Evolutionary conservation across 106 monocot genomes (phyloP), one percentile per base, ranked within the genome.

Genomic region (Allium cepa): DNA sequence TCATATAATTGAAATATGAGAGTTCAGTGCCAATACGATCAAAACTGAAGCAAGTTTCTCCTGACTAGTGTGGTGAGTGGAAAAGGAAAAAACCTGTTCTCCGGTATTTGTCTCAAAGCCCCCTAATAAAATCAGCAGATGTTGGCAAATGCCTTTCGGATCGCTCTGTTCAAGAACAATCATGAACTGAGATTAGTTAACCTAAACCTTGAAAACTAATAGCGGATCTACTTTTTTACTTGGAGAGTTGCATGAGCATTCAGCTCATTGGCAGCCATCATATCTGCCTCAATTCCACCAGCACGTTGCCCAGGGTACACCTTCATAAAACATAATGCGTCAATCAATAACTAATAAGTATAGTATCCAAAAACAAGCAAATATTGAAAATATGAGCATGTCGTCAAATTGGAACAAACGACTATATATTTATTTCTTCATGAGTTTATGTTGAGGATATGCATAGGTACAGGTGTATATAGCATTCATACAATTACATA

Each of bases 211-310:
- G 36, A 36, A 36, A 36, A 36, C 36, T 36, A 36, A 36, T 36
- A 36, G 36, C 36, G 5, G 5, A 61, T 16, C 9, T 15, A 11
- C 79, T 66, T 14, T 53, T 72, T 80, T 75, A 88, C 95, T 79
- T 96, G 91, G 80, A 96, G 95, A 46, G 64, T 76, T 74, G 70
- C 69, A 80, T 96, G 96, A 52, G 88, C 71, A 71, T 70, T 80
- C 68, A 96, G 78, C 71, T 96, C 96, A 79, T 92, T 88, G 57
- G 92, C 85, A 56, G 92, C 96, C 96, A 96, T 91, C 86, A 96
- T 88, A 73, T 96, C 91, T 62, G 91, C 85, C 76, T 96, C 91
- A 50, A 71, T 59, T 63, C 91, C 96, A 53, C 88, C 91, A 66
- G 88, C 81, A 76, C 74, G 85, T 66, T 73, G 72, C 57, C 96